Conservation (phyloP, 1,139 yeast species). For the Suzukiozyma palmioleophila region DNA sequence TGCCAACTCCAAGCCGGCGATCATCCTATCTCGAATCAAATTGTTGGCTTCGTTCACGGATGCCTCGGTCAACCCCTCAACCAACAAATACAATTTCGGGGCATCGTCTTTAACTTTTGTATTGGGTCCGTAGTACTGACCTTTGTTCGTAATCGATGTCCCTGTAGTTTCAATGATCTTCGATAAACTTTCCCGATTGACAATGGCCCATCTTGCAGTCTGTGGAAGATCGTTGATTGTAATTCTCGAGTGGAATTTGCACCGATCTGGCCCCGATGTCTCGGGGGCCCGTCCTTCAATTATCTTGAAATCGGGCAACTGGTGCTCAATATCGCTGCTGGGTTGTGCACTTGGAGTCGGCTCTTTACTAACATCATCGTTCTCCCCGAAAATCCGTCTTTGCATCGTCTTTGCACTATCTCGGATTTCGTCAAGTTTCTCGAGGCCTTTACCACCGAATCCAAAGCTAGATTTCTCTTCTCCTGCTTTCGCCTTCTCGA, state of each 20-base stretch:
- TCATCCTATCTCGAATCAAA: constrained; percentile 55
- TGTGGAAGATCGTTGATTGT: constrained; percentile 86
- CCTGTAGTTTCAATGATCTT: constrained; percentile 69
- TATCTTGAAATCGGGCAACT: constrained; percentile 44
- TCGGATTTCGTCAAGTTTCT: constrained; percentile 68
- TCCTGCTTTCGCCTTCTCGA: constrained; percentile 63
- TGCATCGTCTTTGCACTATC: constrained; percentile 53
- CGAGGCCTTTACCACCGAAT: constrained; percentile 92
- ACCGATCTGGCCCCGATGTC: constrained; percentile 58
- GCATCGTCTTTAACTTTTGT: constrained; percentile 34
- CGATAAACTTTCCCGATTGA: constrained; percentile 61
- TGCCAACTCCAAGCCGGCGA: constrained; percentile 52
- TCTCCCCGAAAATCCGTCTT: constrained; percentile 28
- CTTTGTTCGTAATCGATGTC: constrained; percentile 80
- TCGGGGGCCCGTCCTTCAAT: constrained; percentile 57
- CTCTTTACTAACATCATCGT: constrained; percentile 3
- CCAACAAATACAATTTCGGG: constrained; percentile 70
- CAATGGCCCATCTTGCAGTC: constrained; percentile 76
- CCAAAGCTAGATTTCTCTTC: constrained; percentile 69
- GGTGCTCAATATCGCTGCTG: constrained; percentile 6
- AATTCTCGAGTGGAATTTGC: constrained; percentile 66
- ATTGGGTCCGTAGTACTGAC: constrained; percentile 63
- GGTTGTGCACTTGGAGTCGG: background rate
- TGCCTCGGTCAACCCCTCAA: constrained; percentile 70
- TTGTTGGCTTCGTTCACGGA: constrained; percentile 66